Base-by-base conservation (phyloP, 1,284 basidiomycete genomes). In the Marasmius tenuissimus region DNA sequence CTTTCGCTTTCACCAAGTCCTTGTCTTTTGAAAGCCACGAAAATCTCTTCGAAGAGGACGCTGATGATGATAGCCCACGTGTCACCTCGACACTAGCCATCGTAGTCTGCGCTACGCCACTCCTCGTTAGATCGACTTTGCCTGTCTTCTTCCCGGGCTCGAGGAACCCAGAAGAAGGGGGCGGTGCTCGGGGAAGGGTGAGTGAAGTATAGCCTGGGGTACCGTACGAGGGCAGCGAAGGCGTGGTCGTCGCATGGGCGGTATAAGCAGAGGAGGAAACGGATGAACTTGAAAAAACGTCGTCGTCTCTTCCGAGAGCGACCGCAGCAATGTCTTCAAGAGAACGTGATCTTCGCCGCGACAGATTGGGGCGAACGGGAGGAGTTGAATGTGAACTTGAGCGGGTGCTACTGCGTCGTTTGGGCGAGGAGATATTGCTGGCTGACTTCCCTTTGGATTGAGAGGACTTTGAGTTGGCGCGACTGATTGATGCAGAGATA, bases 21-120 rank as follows among this genome's bases (percentile, higher is more conserved):
- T 47, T 47, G 16, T 47, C 45, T 47, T 47, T 47, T 8, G 45
- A 47, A n/a, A 47, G 45, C 45, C 45, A 47, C 16, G 45, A 8
- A n/a, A 47, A 14, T n/a, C 14, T 47, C 45, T 47, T 47, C 6
- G 45, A 47, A 1, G 45, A n/a, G 8, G 11, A 10, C 16, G 27
- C 27, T 4, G 20, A 11, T 2, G 45, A 14, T 2, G 45, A 47
- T 47, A 47, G n/a, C 16, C 45, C 45, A 2, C 45, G 45, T n/a
- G 90, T 85, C 51, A 93, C 84, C 62, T 93, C 91, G 60, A 95
- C 85, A 49, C 86, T 92, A 9, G 89, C 89, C 93, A 96, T 95
- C 14, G 90, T 92, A 11, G 87, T 88, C 70, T 93, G 89, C 1
- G 92, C 92, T 14, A 92, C 77, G 4, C 93, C 92, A 27, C 86